Evolutionary conservation across 2,329 filamentous ascomycete genomes (phyloP).

Genomic region (Botrytis sinoallii): DNA sequence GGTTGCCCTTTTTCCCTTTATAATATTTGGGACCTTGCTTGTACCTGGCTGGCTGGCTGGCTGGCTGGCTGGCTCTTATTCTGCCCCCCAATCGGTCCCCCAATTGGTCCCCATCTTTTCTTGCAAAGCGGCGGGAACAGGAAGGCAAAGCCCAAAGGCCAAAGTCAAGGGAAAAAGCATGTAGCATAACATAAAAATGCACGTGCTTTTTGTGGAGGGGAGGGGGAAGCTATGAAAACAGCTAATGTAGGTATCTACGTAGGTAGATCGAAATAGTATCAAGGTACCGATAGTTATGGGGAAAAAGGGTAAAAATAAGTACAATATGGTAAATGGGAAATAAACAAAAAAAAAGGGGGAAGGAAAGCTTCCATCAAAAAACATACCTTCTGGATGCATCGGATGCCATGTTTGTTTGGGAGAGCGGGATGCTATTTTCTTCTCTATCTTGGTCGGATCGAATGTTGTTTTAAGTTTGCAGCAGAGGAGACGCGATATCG

Average conservation of each 20-base stretch:
- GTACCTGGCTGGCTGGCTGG: not conserved
- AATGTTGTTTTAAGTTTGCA: not conserved
- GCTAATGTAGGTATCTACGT: conserved; percentile 6
- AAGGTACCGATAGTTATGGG: conserved; percentile 1
- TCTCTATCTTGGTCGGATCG: not conserved
- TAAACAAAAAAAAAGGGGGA: not conserved
- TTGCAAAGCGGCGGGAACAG: not conserved
- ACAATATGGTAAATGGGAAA: not conserved
- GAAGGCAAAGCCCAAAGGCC: not conserved
- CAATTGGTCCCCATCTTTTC: not conserved
- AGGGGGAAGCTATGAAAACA: conserved; percentile 17
- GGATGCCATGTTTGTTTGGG: conserved; percentile 27
- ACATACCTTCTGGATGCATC: conserved; percentile 35
- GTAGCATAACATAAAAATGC: conserved; percentile 12
- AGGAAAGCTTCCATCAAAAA: conserved; percentile 4
- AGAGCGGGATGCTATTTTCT: not conserved
- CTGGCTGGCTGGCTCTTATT: not conserved
- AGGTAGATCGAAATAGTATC: conserved; percentile 9
- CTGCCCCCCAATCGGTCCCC: not conserved
- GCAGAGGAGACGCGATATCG: not conserved
- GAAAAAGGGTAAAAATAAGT: not conserved
- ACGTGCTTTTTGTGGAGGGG: conserved; percentile 21
- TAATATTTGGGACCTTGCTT: not conserved
- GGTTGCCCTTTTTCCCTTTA: not conserved
- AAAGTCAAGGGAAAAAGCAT: not conserved